Conservation (phyloP, 176 grass and related monocot genomes). For the Zizania latifolia region DNA sequence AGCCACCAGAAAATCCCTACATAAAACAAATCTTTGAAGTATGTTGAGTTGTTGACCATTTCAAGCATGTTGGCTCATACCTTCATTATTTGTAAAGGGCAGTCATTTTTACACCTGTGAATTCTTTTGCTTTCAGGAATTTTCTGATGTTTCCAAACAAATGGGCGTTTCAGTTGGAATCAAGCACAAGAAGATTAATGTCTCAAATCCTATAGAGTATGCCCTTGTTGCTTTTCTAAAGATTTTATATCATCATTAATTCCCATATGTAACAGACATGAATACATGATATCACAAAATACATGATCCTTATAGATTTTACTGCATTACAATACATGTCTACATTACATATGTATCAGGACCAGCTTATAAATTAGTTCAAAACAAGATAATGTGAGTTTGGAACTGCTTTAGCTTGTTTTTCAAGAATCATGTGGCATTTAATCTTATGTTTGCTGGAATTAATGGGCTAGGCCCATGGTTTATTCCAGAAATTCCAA, state of each 20-base stretch:
- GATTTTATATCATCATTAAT: conserved; percentile 6
- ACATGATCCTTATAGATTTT: not conserved
- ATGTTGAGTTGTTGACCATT: conserved; percentile 27
- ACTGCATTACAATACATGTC: not conserved
- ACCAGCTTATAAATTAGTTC: not conserved
- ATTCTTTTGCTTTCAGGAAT: conserved; percentile 50
- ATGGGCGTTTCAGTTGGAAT: conserved; percentile 72
- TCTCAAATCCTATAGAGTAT: conserved; percentile 86
- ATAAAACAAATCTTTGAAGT: conserved; percentile 97
- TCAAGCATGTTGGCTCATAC: conserved; percentile 12
- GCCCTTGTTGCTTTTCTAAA: conserved; percentile 28
- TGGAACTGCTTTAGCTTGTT: conserved; percentile 9
- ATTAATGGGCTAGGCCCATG: too few species aligned
- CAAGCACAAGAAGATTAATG: conserved; percentile 99
- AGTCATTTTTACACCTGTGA: not conserved
- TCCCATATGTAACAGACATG: conserved; percentile 5
- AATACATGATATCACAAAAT: too few species aligned
- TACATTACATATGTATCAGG: not conserved
- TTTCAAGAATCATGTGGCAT: not conserved
- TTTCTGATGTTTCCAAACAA: conserved; percentile 71
- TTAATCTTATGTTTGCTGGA: conserved; percentile 3
- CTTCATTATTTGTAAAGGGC: not conserved
- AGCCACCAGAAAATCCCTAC: conserved; percentile 91
- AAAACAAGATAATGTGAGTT: not conserved
- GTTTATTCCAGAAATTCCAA: too few species aligned